Base-by-base conservation (phyloP, 2,329 filamentous ascomycete species). In the Penicillium rolfsii region DNA sequence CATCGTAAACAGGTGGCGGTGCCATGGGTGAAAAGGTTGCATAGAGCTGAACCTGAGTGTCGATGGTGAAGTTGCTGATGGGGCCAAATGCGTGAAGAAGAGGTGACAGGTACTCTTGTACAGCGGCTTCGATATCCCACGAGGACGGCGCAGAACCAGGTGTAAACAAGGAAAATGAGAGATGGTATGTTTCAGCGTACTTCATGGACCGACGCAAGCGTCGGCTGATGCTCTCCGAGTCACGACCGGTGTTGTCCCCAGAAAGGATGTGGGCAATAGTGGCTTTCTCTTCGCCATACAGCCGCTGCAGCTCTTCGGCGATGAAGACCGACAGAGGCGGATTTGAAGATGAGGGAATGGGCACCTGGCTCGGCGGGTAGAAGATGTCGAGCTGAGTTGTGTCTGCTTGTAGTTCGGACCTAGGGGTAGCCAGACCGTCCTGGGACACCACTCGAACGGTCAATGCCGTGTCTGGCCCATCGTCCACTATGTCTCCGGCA, bases 21-120 rank as follows among this genome's bases (percentile, higher is more conserved):
- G 89, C 83, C 1, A 85, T 87, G 0, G 86, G 85, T 1, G 87
- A 86, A 63, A 88, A 85, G 2, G 81, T 81, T 5, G 95, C 94
- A 73, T 97, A 97, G 0, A 98, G 84, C 77, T 99, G 95, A 2
- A 99, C 91, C 77, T 99, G 95, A 0, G 93, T 96, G 73, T 98
- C 93, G 53, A 98, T 89, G 14, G 93, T 97, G 72, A 99, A 98
- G 74, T 96, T 94, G 80, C 93, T 95, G 66, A 97, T 96, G 0
- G 89, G 84, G 0, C 87, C 85, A 30, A 98, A 85, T 28, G 92
- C 88, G 46, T 91, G 84, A 0, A 99, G 83, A 50, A 98, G 83
- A 0, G 95, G 94, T 56, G 86, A 82, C 76, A 99, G 87, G 76
- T 96, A 94, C 66, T 91, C 85, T 26, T 89, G 84, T 9, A 98